Base-by-base conservation (phyloP, 768 basidiomycete genomes). In the Leccinum boreale region DNA sequence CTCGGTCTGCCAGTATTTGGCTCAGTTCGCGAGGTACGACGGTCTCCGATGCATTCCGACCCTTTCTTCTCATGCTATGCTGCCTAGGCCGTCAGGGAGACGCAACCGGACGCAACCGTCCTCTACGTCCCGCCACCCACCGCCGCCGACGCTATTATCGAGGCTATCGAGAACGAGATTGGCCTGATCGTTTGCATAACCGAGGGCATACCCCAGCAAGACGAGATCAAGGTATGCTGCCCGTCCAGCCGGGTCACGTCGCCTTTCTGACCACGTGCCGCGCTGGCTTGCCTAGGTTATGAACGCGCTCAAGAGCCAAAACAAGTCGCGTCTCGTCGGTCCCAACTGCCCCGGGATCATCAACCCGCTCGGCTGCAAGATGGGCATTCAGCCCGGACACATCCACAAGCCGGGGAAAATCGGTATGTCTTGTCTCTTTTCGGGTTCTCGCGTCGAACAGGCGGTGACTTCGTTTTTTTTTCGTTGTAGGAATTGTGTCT, bases 341-440 rank as follows among this genome's bases (percentile, higher is more conserved):
- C 97, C 97, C 42, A 99, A 99, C 76, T 99, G 97, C 76, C 97
- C 97, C 2, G 97, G 97, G 70, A 87, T 99, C 67, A 98, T 98
- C 70, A 95, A 96, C 69, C 95, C 96, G 17, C 80, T 89, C 42
- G 96, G 96, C 21, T 99, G 97, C 81, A 98, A 98, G 81, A 98
- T 99, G 86, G 97, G 97, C 58, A 99, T 99, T 69, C 90, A 92
- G 68, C 97, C 97, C 12, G 97, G 94, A 26, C 94, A 97, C 71
- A 98, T 99, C 66, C 97, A 98, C 79, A 92, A 74, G 65, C 94
- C 96, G 56, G 97, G 97, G 54, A 93, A 91, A 65, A 96, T 99
- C 65, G 96, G 95, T 91, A 65, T 33, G 82, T 70, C 3, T 14
- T 45, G 29, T 45, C 19, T 24, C 12, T n/a, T 15, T 21, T 3